phyloP scores from a whole-genome alignment of 495 filamentous ascomycete genomes.

The Penicillium diatomitis region DNA sequence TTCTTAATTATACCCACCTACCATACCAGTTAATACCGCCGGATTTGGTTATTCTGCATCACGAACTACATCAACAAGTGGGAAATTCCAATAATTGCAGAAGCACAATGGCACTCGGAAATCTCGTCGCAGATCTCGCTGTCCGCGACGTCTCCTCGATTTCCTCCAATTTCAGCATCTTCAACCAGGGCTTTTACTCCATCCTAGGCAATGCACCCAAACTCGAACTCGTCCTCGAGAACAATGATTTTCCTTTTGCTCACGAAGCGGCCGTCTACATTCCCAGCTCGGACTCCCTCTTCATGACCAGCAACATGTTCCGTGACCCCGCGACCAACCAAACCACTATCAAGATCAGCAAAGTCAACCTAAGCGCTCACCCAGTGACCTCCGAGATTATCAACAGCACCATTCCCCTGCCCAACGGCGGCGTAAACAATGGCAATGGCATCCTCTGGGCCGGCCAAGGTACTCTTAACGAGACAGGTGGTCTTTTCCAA shows the following conservation, averaged over 20 bases:
- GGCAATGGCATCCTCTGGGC: constrained; percentile 36
- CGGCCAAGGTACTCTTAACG: constrained; percentile 40
- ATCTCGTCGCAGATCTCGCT: too few relatives aligned
- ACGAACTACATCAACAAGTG: too few relatives aligned
- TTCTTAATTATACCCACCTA: too few relatives aligned
- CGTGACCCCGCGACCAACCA: constrained; percentile 21
- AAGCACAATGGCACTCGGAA: too few relatives aligned
- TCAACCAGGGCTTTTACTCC: constrained; percentile 26
- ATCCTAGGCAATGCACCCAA: constrained; percentile 28
- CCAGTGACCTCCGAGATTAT: constrained; percentile 27
- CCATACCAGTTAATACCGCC: too few relatives aligned
- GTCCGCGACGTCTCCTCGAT: constrained; percentile 2
- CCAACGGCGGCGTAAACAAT: constrained; percentile 46
- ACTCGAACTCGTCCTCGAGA: constrained; percentile 27
- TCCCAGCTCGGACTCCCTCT: constrained; percentile 41
- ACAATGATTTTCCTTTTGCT: constrained; percentile 40
- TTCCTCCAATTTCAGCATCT: constrained; percentile 16
- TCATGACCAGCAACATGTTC: constrained; percentile 48
- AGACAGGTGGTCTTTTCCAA: constrained; percentile 40
- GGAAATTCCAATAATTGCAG: too few relatives aligned
- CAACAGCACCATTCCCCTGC: constrained; percentile 40
- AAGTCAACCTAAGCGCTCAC: constrained; percentile 19
- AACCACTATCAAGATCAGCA: constrained; percentile 30
- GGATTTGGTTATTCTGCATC: too few relatives aligned
- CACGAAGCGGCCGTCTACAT: constrained; percentile 55